phyloP scores from a whole-genome alignment of 441 rosid genomes.

The Iberis amara region DNA sequence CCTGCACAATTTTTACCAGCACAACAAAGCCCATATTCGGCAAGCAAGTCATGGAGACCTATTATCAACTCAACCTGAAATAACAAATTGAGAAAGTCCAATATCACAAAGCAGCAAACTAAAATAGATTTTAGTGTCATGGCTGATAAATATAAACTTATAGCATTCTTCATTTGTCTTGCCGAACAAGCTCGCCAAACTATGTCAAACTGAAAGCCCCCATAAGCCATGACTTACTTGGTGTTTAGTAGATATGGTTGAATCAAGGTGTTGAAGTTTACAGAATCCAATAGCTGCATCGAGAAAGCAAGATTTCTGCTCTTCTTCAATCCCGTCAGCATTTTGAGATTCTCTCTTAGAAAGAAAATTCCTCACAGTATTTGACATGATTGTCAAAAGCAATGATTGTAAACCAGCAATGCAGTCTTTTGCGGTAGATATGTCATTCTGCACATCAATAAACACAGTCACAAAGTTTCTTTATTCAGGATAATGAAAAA shows the following conservation, averaged over 20 bases:
- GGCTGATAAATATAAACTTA: slow-evolving; percentile 6
- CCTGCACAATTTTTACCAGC: slow-evolving; percentile 71
- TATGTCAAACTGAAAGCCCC: slow-evolving; percentile 13
- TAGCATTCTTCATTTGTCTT: neutral
- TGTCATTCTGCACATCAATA: slow-evolving; percentile 48
- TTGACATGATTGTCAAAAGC: slow-evolving; percentile 82
- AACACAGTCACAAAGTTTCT: neutral
- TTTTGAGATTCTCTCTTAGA: slow-evolving; percentile 44
- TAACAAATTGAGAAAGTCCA: slow-evolving; percentile 20
- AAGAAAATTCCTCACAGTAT: slow-evolving; percentile 55
- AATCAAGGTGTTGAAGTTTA: slow-evolving; percentile 87
- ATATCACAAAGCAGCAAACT: slow-evolving; percentile 20
- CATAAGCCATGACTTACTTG: slow-evolving; percentile 50
- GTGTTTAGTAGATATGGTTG: slow-evolving; percentile 52
- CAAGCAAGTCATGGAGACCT: slow-evolving; percentile 85
- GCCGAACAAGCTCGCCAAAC: slow-evolving; percentile 11
- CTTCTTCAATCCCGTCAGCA: slow-evolving; percentile 57
- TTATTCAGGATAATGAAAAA: slow-evolving; percentile 9
- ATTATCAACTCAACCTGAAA: slow-evolving; percentile 82
- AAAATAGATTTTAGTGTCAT: slow-evolving; percentile 15
- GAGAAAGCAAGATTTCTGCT: slow-evolving; percentile 64
- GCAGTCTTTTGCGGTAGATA: slow-evolving; percentile 38
- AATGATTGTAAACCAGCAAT: slow-evolving; percentile 61
- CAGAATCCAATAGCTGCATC: slow-evolving; percentile 85
- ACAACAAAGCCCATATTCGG: slow-evolving; percentile 95